phyloP scores from a whole-genome alignment of 1,284 basidiomycete genomes.

The Moesziomyces antarcticus region DNA sequence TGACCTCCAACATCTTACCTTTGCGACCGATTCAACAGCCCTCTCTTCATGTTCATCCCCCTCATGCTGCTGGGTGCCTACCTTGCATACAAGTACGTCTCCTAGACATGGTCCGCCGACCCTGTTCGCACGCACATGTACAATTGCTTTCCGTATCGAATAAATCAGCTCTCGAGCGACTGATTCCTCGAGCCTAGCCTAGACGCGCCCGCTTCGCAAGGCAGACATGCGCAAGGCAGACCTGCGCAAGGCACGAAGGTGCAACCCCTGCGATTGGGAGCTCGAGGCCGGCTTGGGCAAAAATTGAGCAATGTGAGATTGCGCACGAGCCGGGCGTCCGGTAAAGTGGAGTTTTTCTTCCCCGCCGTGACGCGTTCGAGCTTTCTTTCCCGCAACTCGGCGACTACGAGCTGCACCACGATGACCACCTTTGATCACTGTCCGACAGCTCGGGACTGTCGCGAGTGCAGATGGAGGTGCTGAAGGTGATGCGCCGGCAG shows the following conservation, averaged over 20 bases:
- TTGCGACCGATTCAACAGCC: conserved; percentile 32
- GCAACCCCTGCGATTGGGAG: too few species aligned
- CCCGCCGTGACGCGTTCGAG: too few species aligned
- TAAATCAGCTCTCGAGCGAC: not conserved
- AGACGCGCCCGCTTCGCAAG: too few species aligned
- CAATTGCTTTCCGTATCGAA: conserved; percentile 1
- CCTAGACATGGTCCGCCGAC: conserved; percentile 14
- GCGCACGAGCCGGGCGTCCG: too few species aligned
- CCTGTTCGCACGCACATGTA: conserved; percentile 12
- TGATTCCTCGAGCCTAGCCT: not conserved
- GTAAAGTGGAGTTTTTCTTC: too few species aligned
- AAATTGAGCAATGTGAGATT: too few species aligned
- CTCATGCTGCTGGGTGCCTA: conserved; percentile 52
- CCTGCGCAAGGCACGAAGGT: too few species aligned
- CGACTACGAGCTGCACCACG: not conserved
- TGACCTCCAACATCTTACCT: not conserved
- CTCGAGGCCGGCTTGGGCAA: too few species aligned
- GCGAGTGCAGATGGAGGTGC: not conserved
- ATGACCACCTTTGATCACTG: not conserved
- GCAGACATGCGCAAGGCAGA: not conserved
- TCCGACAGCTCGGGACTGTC: not conserved
- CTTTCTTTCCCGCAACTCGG: not conserved
- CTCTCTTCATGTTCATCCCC: conserved; percentile 62
- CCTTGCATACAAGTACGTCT: conserved; percentile 57
- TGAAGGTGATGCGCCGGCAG: not conserved